Percentiles rank a stretch among this genome's conserved stretches.
These are phyloP conservation scores for Trichophyton verrucosum DNA, from an alignment of 2,329 filamentous ascomycete genomes.

Conservation along the genomic window DNA sequence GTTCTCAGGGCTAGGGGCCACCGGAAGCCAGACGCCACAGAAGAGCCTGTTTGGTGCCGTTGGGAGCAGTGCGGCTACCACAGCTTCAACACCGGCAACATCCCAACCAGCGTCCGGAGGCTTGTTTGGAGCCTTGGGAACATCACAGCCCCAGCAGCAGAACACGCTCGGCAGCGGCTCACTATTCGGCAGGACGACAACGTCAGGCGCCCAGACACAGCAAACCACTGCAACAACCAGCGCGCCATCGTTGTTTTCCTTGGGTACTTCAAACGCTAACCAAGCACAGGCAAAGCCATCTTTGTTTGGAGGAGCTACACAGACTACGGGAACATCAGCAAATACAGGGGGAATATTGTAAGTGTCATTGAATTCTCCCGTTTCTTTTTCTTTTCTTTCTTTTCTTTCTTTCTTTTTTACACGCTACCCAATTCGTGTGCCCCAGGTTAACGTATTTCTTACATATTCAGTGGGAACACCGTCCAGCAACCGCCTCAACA, in stretches of 20 bases:
- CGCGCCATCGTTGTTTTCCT: neutral
- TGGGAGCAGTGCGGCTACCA: constrained; percentile 9
- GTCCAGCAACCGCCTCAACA: constrained; percentile 20
- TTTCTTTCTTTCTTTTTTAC: too few relatives aligned
- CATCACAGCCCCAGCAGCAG: constrained; percentile 14
- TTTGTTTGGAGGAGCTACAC: constrained; percentile 23
- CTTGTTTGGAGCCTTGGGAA: constrained; percentile 12
- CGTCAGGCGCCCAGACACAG: constrained; percentile 11
- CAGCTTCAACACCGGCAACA: constrained; percentile 8
- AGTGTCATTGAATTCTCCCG: constrained; percentile 12
- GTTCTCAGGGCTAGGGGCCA: constrained; percentile 11
- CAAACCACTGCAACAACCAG: neutral
- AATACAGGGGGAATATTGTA: constrained; percentile 25
- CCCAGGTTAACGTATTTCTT: neutral
- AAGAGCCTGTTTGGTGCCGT: constrained; percentile 14
- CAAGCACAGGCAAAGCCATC: constrained; percentile 10
- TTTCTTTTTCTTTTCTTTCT: neutral
- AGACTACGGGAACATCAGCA: constrained; percentile 14
- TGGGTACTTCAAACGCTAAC: neutral
- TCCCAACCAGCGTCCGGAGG: neutral
- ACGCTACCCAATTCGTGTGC: too few relatives aligned
- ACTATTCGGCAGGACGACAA: constrained; percentile 16
- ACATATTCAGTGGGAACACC: neutral
- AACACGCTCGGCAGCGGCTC: constrained; percentile 13
- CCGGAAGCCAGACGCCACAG: constrained; percentile 19